Percentiles rank a stretch among this genome's conserved stretches.
phyloP scores from a whole-genome alignment of 805 yeast genomes.

The Starmerella vaccinii region DNA sequence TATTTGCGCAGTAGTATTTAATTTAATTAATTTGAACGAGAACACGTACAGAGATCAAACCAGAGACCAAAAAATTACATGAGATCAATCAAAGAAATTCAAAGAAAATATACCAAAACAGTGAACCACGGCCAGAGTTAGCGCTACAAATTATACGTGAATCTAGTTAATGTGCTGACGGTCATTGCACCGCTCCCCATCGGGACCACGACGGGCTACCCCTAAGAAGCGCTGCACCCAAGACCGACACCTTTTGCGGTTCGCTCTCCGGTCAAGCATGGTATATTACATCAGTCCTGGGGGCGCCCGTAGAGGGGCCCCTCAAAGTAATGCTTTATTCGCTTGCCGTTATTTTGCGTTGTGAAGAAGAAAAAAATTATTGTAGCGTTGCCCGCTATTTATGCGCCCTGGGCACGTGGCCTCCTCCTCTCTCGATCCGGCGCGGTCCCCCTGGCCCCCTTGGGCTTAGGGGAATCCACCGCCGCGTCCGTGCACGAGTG shows the following conservation, averaged over 20 bases:
- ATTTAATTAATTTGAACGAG: too few species aligned
- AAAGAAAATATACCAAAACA: too few species aligned
- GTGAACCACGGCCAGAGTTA: too few species aligned
- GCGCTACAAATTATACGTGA: too few species aligned
- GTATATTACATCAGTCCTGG: conserved; percentile 24
- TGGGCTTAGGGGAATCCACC: neutral
- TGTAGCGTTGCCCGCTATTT: neutral
- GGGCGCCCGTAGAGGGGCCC: conserved; percentile 23
- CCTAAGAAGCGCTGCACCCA: conserved; percentile 26
- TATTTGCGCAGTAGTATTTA: neutral
- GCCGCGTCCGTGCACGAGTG: too few species aligned
- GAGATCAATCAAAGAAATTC: too few species aligned
- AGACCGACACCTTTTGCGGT: conserved; percentile 24
- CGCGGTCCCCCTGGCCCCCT: neutral
- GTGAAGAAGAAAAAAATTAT: conserved; percentile 17
- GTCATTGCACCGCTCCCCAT: conserved; percentile 25
- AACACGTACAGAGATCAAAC: too few species aligned
- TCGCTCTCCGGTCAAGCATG: conserved; percentile 22
- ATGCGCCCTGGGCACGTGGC: conserved; percentile 1
- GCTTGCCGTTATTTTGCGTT: conserved; percentile 22
- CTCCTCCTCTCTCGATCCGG: neutral
- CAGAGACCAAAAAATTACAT: too few species aligned
- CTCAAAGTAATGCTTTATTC: conserved; percentile 25
- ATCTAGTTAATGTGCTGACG: conserved; percentile 20
- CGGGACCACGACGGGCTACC: conserved; percentile 27